Evolutionary conservation across 192 early-diverging fungal species (phyloP).

Genomic region (Entomortierella parvispora): DNA sequence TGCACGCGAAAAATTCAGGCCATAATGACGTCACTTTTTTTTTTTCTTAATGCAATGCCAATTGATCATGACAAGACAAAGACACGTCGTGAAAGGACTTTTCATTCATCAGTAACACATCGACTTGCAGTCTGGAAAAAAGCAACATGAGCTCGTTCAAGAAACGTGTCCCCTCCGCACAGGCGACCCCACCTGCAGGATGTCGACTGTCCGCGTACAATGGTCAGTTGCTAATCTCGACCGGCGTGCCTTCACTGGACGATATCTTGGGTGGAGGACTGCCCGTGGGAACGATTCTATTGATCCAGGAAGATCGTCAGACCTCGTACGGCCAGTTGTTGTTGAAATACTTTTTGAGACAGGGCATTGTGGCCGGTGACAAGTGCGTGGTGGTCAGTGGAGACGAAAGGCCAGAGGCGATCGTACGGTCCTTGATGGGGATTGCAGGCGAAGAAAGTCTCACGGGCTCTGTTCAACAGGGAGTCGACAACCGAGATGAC

Average conservation of each 20-base stretch:
- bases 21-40: too few relatives aligned
- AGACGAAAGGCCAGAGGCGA: slow-evolving; percentile 71
- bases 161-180: slow-evolving; percentile 65
- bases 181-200: slow-evolving; percentile 72
- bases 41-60: too few relatives aligned
- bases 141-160: slow-evolving; percentile 56
- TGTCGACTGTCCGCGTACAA: slow-evolving; percentile 83
- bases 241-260: slow-evolving; percentile 87
- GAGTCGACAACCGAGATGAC: slow-evolving; percentile 57
- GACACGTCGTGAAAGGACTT: too few relatives aligned
- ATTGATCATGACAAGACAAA: too few relatives aligned
- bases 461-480: slow-evolving; percentile 26
- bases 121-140: not conserved
- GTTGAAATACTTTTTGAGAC: slow-evolving; percentile 85
- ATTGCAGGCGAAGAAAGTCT: slow-evolving; percentile 63
- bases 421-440: slow-evolving; percentile 71
- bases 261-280: slow-evolving; percentile 89
- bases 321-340: slow-evolving; percentile 86
- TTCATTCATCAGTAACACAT: not conserved
- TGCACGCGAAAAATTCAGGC: too few relatives aligned
- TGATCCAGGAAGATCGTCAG: slow-evolving; percentile 83
- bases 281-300: slow-evolving; percentile 79
- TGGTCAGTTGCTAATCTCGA: slow-evolving; percentile 80
- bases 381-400: slow-evolving; percentile 72
- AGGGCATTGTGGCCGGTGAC: slow-evolving; percentile 83